phyloP scores from a whole-genome alignment of 2,329 filamentous ascomycete genomes.

The Botryosphaeria dothidea region DNA sequence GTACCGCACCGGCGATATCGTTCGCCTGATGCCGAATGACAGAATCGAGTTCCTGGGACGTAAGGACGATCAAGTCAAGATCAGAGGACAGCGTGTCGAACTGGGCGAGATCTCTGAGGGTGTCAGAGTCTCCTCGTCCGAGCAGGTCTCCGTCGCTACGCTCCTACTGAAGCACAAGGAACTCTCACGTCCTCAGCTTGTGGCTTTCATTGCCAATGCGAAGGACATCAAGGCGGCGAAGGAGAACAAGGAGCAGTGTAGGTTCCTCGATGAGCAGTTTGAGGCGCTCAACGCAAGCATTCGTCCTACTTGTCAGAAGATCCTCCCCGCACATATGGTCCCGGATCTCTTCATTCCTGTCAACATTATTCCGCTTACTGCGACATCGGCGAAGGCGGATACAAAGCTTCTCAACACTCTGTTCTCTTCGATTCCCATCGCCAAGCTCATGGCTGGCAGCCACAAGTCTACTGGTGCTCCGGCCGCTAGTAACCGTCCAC shows the following conservation, averaged over 20 bases:
- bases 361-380: conserved; percentile 36
- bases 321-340: conserved; percentile 42
- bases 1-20: conserved; percentile 26
- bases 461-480: not conserved
- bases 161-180: conserved; percentile 16
- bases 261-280: conserved; percentile 21
- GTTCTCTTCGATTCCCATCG: conserved; percentile 30
- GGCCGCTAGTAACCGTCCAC: not conserved
- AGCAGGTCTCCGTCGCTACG: conserved; percentile 5
- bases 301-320: conserved; percentile 21
- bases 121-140: conserved; percentile 36
- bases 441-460: conserved; percentile 22
- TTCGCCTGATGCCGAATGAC: conserved; percentile 22
- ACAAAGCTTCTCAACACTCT: conserved; percentile 32
- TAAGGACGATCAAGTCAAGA: conserved; percentile 27
- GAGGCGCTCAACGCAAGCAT: conserved; percentile 22
- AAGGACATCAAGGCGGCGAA: conserved; percentile 18
- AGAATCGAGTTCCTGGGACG: conserved; percentile 25
- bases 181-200: not conserved
- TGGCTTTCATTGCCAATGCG: conserved; percentile 20
- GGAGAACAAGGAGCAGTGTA: conserved; percentile 22
- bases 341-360: conserved; percentile 43
- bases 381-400: conserved; percentile 36
- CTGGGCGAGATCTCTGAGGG: conserved; percentile 39
- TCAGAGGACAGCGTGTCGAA: conserved; percentile 44